These are phyloP conservation scores for Chlamydomonas sp. DNA, from an alignment of 139 green algal genomes.

Conservation along the genomic window DNA sequence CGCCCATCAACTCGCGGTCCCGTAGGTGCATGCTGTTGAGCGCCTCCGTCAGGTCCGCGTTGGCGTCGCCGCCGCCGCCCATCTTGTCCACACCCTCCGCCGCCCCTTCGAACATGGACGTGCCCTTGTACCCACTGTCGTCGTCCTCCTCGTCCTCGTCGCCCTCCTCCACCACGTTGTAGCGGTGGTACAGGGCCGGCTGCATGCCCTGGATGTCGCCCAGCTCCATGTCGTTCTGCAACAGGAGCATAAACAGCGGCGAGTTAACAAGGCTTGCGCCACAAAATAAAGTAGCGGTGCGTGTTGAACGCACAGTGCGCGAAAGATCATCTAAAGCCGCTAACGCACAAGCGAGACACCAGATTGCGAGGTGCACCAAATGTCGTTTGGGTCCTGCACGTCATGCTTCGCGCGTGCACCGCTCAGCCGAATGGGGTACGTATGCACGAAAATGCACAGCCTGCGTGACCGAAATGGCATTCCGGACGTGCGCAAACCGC, in stretches of 20 bases:
- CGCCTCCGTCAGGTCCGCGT: constrained; percentile 11
- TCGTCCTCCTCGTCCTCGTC: constrained; percentile 67
- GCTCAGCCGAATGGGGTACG: too few relatives aligned
- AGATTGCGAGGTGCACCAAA: too few relatives aligned
- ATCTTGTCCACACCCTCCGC: not conserved
- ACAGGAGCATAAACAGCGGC: not conserved
- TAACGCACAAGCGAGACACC: too few relatives aligned
- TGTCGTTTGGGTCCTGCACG: too few relatives aligned
- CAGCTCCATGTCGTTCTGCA: constrained; percentile 66
- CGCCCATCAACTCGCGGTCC: constrained; percentile 21
- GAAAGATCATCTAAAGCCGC: too few relatives aligned
- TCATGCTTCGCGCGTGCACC: too few relatives aligned
- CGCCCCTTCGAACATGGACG: constrained; percentile 21
- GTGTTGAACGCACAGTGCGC: too few relatives aligned
- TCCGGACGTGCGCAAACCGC: too few relatives aligned
- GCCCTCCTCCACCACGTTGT: constrained; percentile 59
- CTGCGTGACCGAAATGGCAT: too few relatives aligned
- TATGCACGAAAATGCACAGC: too few relatives aligned
- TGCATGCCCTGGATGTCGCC: constrained; percentile 69
- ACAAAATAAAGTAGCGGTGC: not conserved
- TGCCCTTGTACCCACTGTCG: constrained; percentile 29
- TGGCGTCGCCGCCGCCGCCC: not conserved
- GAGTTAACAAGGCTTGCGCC: not conserved
- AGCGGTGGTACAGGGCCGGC: constrained; percentile 64
- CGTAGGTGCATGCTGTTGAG: constrained; percentile 31